These are phyloP conservation scores for Reticulascus tulasneorum DNA, from an alignment of 2,329 filamentous ascomycete genomes.

Conservation along the genomic window DNA sequence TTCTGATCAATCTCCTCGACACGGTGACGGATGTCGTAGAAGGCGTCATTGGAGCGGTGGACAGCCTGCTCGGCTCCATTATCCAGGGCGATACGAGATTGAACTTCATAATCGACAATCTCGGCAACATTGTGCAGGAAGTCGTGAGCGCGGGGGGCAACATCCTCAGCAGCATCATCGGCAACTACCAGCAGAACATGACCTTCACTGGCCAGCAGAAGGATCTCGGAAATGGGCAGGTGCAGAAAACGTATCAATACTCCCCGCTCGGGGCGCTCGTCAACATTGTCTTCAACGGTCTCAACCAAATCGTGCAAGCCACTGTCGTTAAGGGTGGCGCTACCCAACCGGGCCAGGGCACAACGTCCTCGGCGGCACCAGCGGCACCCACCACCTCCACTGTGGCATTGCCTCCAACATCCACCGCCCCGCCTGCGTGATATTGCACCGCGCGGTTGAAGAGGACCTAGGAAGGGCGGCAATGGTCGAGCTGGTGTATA, in stretches of 20 bases:
- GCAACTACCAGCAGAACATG: slow-evolving; percentile 57
- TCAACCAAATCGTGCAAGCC: slow-evolving; percentile 52
- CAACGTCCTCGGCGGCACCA: slow-evolving; percentile 7
- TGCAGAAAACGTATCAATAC: slow-evolving; percentile 51
- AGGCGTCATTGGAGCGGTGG: slow-evolving; percentile 52
- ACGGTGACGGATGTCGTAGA: slow-evolving; percentile 49
- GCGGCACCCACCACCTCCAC: slow-evolving; percentile 4
- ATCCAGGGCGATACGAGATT: slow-evolving; percentile 51
- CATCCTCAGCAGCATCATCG: slow-evolving; percentile 49
- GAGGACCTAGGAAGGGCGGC: too few species aligned
- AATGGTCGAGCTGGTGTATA: too few species aligned
- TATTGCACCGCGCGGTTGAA: too few species aligned
- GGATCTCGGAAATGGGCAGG: slow-evolving; percentile 28
- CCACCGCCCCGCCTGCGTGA: slow-evolving; percentile 2
- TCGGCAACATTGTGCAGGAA: slow-evolving; percentile 61
- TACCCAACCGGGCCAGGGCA: slow-evolving; percentile 2
- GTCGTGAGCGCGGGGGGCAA: slow-evolving; percentile 42
- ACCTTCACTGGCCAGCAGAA: slow-evolving; percentile 36
- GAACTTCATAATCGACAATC: slow-evolving; percentile 56
- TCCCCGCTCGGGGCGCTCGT: slow-evolving; percentile 45
- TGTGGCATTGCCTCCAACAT: slow-evolving; percentile 1
- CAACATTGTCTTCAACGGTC: slow-evolving; percentile 51
- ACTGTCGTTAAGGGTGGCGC: slow-evolving; percentile 24
- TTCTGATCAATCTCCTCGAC: slow-evolving; percentile 53
- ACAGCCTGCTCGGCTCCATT: slow-evolving; percentile 55